Evolutionary conservation across 208 protist genomes (phyloP).

Genomic region (Histomonas meleagridis): DNA sequence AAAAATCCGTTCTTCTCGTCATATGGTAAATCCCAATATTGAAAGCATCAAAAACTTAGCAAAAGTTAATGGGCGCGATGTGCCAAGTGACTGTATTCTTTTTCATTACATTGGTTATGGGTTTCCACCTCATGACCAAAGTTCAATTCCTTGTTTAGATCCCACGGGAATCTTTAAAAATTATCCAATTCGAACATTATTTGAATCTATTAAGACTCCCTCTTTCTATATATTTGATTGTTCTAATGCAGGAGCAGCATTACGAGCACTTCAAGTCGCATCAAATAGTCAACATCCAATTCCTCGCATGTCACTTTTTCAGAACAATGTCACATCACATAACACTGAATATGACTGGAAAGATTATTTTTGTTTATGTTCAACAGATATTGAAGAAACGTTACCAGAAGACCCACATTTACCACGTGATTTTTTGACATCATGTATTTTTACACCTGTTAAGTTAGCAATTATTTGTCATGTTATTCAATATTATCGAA

Average conservation of each 20-base stretch:
- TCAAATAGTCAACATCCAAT: too few relatives aligned
- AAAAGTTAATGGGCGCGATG: too few relatives aligned
- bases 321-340: too few relatives aligned
- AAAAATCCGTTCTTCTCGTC: background rate
- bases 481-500: background rate
- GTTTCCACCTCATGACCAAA: too few relatives aligned
- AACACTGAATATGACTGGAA: background rate
- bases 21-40: too few relatives aligned
- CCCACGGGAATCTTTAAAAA: background rate
- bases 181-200: background rate
- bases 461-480: background rate
- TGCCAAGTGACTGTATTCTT: background rate
- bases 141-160: too few relatives aligned
- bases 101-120: slow-evolving; percentile 26
- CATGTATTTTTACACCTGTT: background rate
- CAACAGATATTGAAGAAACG: background rate
- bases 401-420: background rate
- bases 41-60: too few relatives aligned
- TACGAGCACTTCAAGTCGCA: background rate
- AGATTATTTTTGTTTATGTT: background rate
- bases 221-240: slow-evolving; percentile 17
- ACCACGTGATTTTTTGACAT: background rate
- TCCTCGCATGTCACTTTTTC: too few relatives aligned
- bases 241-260: background rate
- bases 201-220: background rate